Evolutionary conservation across 768 basidiomycete species (phyloP), one percentile per base, ranked within the genome.

Genomic region (Clavaria fumosa): DNA sequence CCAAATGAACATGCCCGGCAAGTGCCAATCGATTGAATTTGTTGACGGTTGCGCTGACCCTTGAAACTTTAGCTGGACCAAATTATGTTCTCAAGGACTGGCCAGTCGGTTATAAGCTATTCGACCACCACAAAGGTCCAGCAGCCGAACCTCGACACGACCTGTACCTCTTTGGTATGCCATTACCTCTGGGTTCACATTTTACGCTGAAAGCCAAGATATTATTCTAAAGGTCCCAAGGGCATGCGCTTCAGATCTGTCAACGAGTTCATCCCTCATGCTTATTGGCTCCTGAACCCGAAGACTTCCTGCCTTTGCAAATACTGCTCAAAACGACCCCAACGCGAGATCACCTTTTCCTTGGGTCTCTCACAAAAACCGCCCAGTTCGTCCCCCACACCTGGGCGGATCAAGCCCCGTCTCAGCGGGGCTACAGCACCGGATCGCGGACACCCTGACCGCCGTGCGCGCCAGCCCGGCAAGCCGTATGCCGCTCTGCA

Each of bases 231-330:
- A 57, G 75, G 75, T 2, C 56, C 63, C 27, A 59, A 57, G 21
- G 68, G 60, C 38, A 53, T 51, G 28, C 59, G 61, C 23, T 89
- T 86, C 54, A 78, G 86, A 30, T 86, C 84, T 9, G 61, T 75
- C n/a, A 78, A 78, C 34, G 86, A 90, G 51, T 85, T 89, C 52
- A 69, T 79, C 33, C 83, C 84, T 3, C 86, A 90, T 47, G 80
- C 80, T 2, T 61, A 75, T 41, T 89, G 84, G 84, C 67, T 89
- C 7, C 62, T 76, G 1, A 60, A 59, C 2, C 50, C 66, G 42
- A 53, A 66, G 42, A 63, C 52, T 2, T 66, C 66, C 30, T 88
- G 83, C 48, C 56, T 57, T 22, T 88, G 83, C 60, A 84, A 83
- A 51, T 86, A 86, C 47, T 86, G 82, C 50, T 58, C 69, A 28